phyloP scores from a whole-genome alignment of 2,329 filamentous ascomycete species.

The Cladophialophora bantiana region DNA sequence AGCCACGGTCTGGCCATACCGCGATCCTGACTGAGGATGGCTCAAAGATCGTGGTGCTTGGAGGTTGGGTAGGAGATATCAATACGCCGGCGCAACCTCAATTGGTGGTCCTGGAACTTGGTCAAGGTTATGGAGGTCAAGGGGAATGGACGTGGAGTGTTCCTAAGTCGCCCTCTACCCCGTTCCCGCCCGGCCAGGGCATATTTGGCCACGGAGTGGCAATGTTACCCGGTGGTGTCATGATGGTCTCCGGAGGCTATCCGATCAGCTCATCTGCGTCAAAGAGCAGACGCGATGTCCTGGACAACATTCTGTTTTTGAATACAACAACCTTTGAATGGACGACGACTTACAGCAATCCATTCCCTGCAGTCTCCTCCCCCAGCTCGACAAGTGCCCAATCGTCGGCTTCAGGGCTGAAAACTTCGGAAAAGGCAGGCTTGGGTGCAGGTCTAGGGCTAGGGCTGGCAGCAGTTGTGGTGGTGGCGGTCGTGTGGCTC shows the following conservation, averaged over 20 bases:
- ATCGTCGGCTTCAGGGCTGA: constrained; percentile 34
- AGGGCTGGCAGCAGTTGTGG: constrained; percentile 62
- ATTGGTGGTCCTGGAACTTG: constrained; percentile 77
- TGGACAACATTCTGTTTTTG: constrained; percentile 60
- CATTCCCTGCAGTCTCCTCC: constrained; percentile 41
- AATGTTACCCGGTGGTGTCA: constrained; percentile 66
- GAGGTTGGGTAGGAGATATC: constrained; percentile 90
- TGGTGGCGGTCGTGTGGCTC: constrained; percentile 56
- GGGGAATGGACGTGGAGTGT: constrained; percentile 54
- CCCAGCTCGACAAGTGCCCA: constrained; percentile 41
- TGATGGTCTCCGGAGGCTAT: constrained; percentile 69
- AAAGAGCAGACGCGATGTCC: constrained; percentile 42
- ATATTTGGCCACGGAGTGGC: constrained; percentile 68
- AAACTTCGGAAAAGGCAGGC: constrained; percentile 58
- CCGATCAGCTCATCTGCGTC: constrained; percentile 54
- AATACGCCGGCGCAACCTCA: constrained; percentile 80
- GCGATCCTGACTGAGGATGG: constrained; percentile 82
- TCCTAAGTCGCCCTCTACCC: constrained; percentile 49
- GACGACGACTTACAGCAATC: constrained; percentile 64
- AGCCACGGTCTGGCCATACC: constrained; percentile 88
- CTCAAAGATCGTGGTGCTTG: constrained; percentile 76
- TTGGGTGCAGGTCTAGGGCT: constrained; percentile 71
- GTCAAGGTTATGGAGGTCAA: constrained; percentile 70
- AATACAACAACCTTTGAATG: constrained; percentile 68
- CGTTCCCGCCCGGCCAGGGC: constrained; percentile 54